Conservation (phyloP, 2,329 filamentous ascomycete genomes). For the Botrytis hyacinthi region DNA sequence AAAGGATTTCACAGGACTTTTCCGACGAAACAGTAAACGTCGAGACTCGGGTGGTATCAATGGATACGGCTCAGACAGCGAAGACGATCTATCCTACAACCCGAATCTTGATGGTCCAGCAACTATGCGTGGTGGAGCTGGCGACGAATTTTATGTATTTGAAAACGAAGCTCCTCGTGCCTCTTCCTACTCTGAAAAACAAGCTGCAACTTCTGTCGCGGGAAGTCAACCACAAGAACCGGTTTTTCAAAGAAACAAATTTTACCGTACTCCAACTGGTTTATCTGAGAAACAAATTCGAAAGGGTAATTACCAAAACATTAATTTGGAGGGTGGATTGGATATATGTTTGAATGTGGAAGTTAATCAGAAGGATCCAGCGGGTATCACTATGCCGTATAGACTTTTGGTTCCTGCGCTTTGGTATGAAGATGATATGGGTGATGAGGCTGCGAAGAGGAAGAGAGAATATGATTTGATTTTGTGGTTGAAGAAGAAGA, state of each 20-base stretch:
- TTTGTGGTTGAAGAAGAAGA: conserved; percentile 26
- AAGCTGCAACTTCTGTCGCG: conserved; percentile 31
- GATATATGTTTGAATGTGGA: conserved; percentile 90
- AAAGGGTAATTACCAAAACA: conserved; percentile 52
- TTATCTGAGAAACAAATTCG: conserved; percentile 61
- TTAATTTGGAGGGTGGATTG: conserved; percentile 79
- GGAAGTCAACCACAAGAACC: conserved; percentile 25
- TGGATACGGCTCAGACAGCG: conserved; percentile 49
- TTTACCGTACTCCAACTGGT: conserved; percentile 70
- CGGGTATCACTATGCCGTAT: conserved; percentile 86
- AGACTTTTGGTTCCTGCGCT: conserved; percentile 80
- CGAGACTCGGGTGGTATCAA: conserved; percentile 53
- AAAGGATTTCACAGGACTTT: conserved; percentile 47
- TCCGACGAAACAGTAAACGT: conserved; percentile 49
- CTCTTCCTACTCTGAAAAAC: conserved; percentile 23
- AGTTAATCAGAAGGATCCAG: conserved; percentile 78
- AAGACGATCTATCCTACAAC: conserved; percentile 40
- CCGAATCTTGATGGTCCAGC: conserved; percentile 24
- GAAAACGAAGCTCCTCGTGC: conserved; percentile 26
- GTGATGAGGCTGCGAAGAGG: conserved; percentile 19
- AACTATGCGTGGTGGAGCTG: conserved; percentile 41
- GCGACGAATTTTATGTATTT: conserved; percentile 48
- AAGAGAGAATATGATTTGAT: conserved; percentile 25
- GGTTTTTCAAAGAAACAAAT: conserved; percentile 37
- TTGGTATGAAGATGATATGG: conserved; percentile 46